Evolutionary conservation across 331 rosid species (phyloP), one percentile per base, ranked within the genome.

Genomic region (Acacia pycnantha): DNA sequence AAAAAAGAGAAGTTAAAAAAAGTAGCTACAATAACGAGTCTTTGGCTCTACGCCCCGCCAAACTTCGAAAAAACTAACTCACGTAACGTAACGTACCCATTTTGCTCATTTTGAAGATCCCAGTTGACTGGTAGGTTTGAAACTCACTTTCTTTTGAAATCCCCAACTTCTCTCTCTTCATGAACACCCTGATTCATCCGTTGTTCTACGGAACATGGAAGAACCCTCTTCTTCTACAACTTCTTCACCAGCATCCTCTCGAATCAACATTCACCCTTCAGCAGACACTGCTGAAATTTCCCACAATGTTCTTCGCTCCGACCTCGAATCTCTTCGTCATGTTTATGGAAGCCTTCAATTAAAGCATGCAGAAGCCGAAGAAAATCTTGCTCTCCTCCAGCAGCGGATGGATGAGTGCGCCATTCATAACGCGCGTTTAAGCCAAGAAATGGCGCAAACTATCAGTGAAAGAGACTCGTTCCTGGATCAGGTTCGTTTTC

Each of bases 61-160:
- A 56, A 10, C 65, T 58, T 22, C 31, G 6, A 26, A 61, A 9
- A n/a, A 22, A 22, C 65, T 22, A 58, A 58, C 31, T 8, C 65
- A 3, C 65, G 31, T 31, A 31, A 31, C 33, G 33, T 31, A 31
- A 31, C 33, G 33, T n/a, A 21, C 27, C 15, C 14, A 3, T 8
- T 8, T 56, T 56, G 62, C 19, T 7, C 51, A 4, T 21, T 11
- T 5, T 22, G 19, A 22, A 10, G 13, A 29, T 24, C 24, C 41
- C 29, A 4, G 15, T 90, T 90, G 95, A 93, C 94, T 70, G 90
- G 88, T 90, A 84, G 97, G 18, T 92, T 62, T 66, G 85, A 70
- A 83, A 50, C 46, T n/a, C 58, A 16, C n/a, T 33, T 1, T 7
- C 54, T 64, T 9, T 46, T 51, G 43, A 66, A 31, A 21, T 46